Evolutionary conservation across 192 early-diverging fungal species (phyloP).

Genomic region (Backusella psychrophila): DNA sequence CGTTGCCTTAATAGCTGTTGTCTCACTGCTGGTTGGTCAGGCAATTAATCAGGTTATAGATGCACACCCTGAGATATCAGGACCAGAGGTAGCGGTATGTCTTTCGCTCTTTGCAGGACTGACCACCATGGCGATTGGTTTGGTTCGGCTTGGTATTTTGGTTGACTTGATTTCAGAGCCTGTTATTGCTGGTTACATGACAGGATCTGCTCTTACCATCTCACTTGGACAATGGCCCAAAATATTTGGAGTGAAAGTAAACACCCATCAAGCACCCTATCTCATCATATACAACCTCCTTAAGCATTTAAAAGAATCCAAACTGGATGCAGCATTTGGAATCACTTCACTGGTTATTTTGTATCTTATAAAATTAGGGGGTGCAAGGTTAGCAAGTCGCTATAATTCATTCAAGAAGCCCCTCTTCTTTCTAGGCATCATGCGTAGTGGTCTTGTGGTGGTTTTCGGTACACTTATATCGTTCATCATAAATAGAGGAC

Average conservation of each 20-base stretch:
- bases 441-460: constrained; percentile 72
- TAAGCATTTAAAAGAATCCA: constrained; percentile 43
- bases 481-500: constrained; percentile 47
- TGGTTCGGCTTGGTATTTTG: constrained; percentile 80
- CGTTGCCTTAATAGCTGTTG: constrained; percentile 47
- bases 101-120: constrained; percentile 50
- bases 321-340: constrained; percentile 62
- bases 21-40: constrained; percentile 76
- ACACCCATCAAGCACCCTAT: constrained; percentile 72
- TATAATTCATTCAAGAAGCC: constrained; percentile 42
- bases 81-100: constrained; percentile 63
- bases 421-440: constrained; percentile 65
- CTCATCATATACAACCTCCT: constrained; percentile 24
- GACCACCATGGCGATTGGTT: constrained; percentile 64
- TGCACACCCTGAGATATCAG: constrained; percentile 36
- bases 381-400: constrained; percentile 25
- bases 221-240: constrained; percentile 75
- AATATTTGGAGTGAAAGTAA: constrained; percentile 78
- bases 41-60: constrained; percentile 37
- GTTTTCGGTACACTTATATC: constrained; percentile 73
- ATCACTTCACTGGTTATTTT: constrained; percentile 39
- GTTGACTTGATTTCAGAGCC: constrained; percentile 86
- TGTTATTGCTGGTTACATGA: constrained; percentile 85
- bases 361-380: constrained; percentile 38
- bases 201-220: constrained; percentile 81